Conservation (phyloP, 2,329 filamentous ascomycete species). For the Blastomyces percursus region DNA sequence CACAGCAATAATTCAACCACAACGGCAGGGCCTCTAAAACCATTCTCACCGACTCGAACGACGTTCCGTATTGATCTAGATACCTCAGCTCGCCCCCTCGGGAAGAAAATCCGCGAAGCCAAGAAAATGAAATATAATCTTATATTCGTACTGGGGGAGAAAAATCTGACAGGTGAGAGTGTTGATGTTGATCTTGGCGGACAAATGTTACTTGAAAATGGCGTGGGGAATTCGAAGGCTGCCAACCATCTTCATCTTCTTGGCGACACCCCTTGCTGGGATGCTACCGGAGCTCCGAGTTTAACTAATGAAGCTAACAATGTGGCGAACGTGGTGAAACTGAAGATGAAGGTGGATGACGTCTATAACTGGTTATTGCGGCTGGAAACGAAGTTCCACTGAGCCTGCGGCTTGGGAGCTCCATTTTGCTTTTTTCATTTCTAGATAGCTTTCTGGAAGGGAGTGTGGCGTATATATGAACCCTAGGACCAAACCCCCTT, state of each 20-base stretch:
- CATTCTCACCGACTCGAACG: conserved; percentile 42
- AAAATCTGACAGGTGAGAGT: conserved; percentile 49
- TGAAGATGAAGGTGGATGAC: conserved; percentile 26
- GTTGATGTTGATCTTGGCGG: conserved; percentile 38
- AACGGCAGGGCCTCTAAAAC: conserved; percentile 21
- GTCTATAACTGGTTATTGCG: conserved; percentile 29
- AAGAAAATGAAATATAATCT: conserved; percentile 60
- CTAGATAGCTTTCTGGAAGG: background rate
- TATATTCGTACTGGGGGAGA: conserved; percentile 60
- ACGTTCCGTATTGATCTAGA: conserved; percentile 63
- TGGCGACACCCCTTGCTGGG: conserved; percentile 14
- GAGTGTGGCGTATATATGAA: background rate
- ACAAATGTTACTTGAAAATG: conserved; percentile 32
- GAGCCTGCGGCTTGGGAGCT: background rate
- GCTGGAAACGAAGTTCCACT: conserved; percentile 30
- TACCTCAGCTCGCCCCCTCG: conserved; percentile 49
- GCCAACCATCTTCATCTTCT: conserved; percentile 13
- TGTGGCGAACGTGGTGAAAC: background rate
- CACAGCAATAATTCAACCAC: conserved; percentile 11
- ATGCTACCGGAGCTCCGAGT: conserved; percentile 6
- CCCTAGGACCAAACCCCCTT: background rate
- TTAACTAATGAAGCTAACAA: conserved; percentile 5
- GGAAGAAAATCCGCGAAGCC: conserved; percentile 63
- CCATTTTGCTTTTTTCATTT: background rate
- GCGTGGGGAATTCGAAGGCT: conserved; percentile 20